Base-by-base conservation (phyloP, 371 early-diverging fungal species). In the Mucor mucedo region DNA sequence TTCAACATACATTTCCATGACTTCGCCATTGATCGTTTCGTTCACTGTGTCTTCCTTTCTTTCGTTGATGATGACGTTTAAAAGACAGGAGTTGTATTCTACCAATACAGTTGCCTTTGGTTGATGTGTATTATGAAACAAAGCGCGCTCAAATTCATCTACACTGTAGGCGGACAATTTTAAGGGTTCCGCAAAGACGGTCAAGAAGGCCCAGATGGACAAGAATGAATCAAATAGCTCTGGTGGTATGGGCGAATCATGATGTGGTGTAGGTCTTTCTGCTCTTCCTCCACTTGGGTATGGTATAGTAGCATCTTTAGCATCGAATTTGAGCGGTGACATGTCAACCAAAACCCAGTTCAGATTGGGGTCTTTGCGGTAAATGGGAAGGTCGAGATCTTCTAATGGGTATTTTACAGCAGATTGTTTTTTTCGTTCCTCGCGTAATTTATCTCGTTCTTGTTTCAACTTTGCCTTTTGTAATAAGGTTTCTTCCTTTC, bases 331-430 rank as follows among this genome's bases (percentile, higher is more conserved):
- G 30, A 56, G 65, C 9, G 79, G 76, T 3, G 74, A 59, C 76
- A 82, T 75, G 52, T 82, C 79, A 13, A 79, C 56, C 47, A 82
- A 54, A 5, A 67, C 42, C 82, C 82, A 79, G 47, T 77, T 73
- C n/a, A 63, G 49, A 27, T 72, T 72, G 21, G 82, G 79, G 60
- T 82, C 78, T 58, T 78, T 81, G 41, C 82, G 69, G 57, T 81
- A 81, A 13, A 81, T 78, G 4, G 82, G 83, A 47, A 87, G 53
- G 58, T 86, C 84, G 42, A 88, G 58, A 65, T 88, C 88, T 56
- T 88, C 88, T 13, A 86, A 74, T 7, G 88, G 88, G 62, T 84
- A 88, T 66, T 86, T 86, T 55, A 88, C 74, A 4, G 75, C 70
- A 42, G 72, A 72, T 68, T 73, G 79, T 32, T 65, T 80, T 57